Evolutionary conservation across 192 early-diverging fungal genomes (phyloP).

Genomic region (Linnemannia hyalina): DNA sequence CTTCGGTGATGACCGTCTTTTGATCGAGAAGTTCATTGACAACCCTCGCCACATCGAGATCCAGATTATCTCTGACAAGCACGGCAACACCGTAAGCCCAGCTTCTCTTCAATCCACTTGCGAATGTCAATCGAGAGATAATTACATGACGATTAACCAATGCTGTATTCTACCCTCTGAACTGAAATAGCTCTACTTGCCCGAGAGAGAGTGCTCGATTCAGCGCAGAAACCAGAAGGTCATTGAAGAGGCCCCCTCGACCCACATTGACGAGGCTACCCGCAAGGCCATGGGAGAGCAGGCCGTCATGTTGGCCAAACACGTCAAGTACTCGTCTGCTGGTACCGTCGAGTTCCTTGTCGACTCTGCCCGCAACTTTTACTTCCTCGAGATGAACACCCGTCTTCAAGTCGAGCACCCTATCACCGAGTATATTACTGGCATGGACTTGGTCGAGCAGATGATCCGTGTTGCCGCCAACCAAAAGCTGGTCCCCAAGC

Average conservation of each 20-base stretch:
- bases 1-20: conserved; percentile 90
- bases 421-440: conserved; percentile 85
- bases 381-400: conserved; percentile 88
- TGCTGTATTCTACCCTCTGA: background rate
- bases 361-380: conserved; percentile 80
- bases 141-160: background rate
- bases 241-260: conserved; percentile 88
- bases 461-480: conserved; percentile 95
- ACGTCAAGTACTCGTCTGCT: conserved; percentile 81
- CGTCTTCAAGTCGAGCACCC: conserved; percentile 87
- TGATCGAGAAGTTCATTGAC: conserved; percentile 94
- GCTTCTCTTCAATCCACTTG: too few relatives aligned
- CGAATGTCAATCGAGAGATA: background rate
- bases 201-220: conserved; percentile 92
- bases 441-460: conserved; percentile 92
- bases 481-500: conserved; percentile 77
- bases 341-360: conserved; percentile 86
- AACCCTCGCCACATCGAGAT: conserved; percentile 86
- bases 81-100: conserved; percentile 68
- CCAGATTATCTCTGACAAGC: conserved; percentile 77
- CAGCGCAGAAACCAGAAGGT: conserved; percentile 88
- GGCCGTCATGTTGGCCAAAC: conserved; percentile 78
- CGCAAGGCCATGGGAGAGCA: conserved; percentile 84
- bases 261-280: conserved; percentile 72
- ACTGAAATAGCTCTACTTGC: conserved; percentile 75